Percentiles rank a stretch among this genome's conserved stretches.
phyloP scores from a whole-genome alignment of 148 eudicot species.

The Rhododendron griersonianum region DNA sequence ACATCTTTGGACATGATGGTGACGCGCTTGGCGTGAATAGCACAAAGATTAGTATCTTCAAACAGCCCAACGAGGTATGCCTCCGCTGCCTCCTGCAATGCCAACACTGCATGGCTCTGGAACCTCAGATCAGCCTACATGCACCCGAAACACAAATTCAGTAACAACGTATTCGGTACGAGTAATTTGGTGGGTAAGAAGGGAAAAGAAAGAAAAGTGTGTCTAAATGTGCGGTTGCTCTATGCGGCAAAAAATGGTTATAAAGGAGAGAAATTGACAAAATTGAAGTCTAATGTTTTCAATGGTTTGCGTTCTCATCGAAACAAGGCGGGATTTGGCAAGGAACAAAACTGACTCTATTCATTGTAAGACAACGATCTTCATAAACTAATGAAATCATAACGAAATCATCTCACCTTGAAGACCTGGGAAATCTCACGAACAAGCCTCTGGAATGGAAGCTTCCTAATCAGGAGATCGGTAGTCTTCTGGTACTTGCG shows the following conservation, averaged over 20 bases:
- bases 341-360: no score
- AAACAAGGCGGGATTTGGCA: background rate
- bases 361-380: background rate
- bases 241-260: no score
- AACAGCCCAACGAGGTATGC: slow-evolving; percentile 12
- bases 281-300: background rate
- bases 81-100: slow-evolving; percentile 16
- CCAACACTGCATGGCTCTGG: slow-evolving; percentile 14
- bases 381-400: background rate
- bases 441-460: slow-evolving; percentile 24
- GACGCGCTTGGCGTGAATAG: slow-evolving; percentile 11
- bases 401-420: slow-evolving; percentile 2
- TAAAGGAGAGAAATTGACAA: background rate
- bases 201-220: no score
- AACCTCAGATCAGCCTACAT: slow-evolving; percentile 8
- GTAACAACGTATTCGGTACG: no score
- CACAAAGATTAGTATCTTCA: slow-evolving; percentile 11
- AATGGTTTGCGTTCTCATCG: background rate
- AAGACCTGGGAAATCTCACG: slow-evolving; percentile 25
- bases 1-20: slow-evolving; percentile 5
- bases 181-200: no score
- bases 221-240: no score
- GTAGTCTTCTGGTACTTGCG: slow-evolving; percentile 22
- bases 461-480: slow-evolving; percentile 18
- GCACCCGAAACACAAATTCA: background rate